phyloP scores from a whole-genome alignment of 805 yeast species.

The Candida multigemmis region DNA sequence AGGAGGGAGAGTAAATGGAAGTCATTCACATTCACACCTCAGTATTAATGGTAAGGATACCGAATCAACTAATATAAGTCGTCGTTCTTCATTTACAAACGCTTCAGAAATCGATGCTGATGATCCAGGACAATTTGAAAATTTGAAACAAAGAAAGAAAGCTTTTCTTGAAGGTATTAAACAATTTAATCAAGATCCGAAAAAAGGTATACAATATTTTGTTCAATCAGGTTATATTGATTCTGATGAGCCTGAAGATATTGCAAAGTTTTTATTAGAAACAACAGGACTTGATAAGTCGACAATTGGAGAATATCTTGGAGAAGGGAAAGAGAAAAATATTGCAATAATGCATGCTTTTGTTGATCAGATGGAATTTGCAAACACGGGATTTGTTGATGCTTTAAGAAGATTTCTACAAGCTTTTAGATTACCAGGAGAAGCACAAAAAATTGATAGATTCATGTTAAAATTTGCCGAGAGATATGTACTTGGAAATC shows the following conservation, averaged over 20 bases:
- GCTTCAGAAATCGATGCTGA: constrained; percentile 28
- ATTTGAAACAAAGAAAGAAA: constrained; percentile 73
- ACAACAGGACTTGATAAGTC: constrained; percentile 78
- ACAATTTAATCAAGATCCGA: constrained; percentile 79
- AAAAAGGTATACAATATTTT: constrained; percentile 62
- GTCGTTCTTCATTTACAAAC: constrained; percentile 5
- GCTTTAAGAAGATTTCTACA: constrained; percentile 82
- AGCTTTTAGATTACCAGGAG: constrained; percentile 91
- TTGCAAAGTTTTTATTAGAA: constrained; percentile 65
- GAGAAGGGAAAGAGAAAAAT: constrained; percentile 76
- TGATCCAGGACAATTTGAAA: constrained; percentile 80
- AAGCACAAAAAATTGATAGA: constrained; percentile 95
- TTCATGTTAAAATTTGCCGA: constrained; percentile 96
- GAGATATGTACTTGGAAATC: constrained; percentile 81
- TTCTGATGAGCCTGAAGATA: constrained; percentile 50
- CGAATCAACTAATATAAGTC: constrained; percentile 4
- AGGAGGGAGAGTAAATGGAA: constrained; percentile 1
- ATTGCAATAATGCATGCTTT: constrained; percentile 87
- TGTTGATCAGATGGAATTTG: constrained; percentile 80
- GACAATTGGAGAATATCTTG: constrained; percentile 82
- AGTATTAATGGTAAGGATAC: constrained; percentile 4
- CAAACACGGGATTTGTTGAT: constrained; percentile 61
- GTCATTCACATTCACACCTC: constrained; percentile 4
- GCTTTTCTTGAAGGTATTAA: constrained; percentile 69
- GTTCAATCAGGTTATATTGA: constrained; percentile 55